Evolutionary conservation across 1,139 yeast genomes (phyloP), one percentile per base, ranked within the genome.

Genomic region (Protomyces gravidus): DNA sequence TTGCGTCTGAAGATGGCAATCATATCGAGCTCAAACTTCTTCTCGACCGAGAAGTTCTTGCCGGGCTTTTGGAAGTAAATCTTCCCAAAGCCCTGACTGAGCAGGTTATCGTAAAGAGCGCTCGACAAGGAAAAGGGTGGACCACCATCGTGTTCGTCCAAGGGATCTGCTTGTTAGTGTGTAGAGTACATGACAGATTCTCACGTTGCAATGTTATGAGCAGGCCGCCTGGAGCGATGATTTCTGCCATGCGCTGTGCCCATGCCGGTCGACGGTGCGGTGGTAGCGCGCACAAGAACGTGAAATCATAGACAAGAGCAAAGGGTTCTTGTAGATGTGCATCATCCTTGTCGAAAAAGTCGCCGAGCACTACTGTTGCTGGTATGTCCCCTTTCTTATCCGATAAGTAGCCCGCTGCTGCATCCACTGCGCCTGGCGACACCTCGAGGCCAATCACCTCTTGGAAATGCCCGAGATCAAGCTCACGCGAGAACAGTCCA

Each of bases 61-160:
- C n/a, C 17, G n/a, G 51, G 51, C 26, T 28, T 26, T 5, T 26
- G 42, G 9, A 47, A 27, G 25, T 27, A 25, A 7, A 47, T 21
- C 40, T 32, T 47, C 13, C n/a, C 39, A 19, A 47, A 47, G 9
- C n/a, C n/a, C n/a, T 27, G 15, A n/a, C 15, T 21, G 21, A 47
- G 25, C 27, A 49, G 45, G 32, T 33, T 46, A 11, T 49, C 53
- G 21, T 49, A 49, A 32, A 49, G 33, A n/a, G 27, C 45, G 25
- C 23, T 21, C 28, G 53, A 15, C 5, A 49, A 19, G 7, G 53
- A 21, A n/a, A 32, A 49, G 6, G 53, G 53, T 3, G 53, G 53
- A 3, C 53, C 53, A n/a, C 53, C 53, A 6, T 23, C 28, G 23
- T 49, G 53, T n/a, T 25, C 36, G 46, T 49, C 53, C 19, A 47